Conservation (phyloP, 2,329 filamentous ascomycete species). For the Pseudogymnoascus sp. region DNA sequence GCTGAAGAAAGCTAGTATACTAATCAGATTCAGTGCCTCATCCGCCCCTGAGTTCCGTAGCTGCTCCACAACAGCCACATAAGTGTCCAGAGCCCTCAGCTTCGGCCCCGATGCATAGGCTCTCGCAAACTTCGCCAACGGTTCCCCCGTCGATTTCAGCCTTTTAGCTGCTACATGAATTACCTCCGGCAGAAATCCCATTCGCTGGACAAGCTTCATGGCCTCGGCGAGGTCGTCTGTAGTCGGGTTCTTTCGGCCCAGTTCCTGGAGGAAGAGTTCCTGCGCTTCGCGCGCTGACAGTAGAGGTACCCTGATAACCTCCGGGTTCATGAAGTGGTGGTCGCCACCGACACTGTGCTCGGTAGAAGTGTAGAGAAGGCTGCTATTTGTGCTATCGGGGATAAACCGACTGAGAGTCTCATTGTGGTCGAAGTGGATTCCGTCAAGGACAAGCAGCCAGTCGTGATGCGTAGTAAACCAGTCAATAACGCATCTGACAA, state of each 20-base stretch:
- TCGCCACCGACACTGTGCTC: slow-evolving; percentile 47
- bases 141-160: slow-evolving; percentile 51
- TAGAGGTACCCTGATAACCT: slow-evolving; percentile 45
- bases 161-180: slow-evolving; percentile 58
- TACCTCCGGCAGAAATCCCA: slow-evolving; percentile 57
- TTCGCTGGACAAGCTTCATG: slow-evolving; percentile 51
- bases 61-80: slow-evolving; percentile 40
- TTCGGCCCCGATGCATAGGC: slow-evolving; percentile 47
- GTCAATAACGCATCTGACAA: slow-evolving; percentile 47
- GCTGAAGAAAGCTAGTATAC: slow-evolving; percentile 55
- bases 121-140: slow-evolving; percentile 51
- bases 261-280: slow-evolving; percentile 51
- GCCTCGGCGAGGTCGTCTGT: slow-evolving; percentile 47
- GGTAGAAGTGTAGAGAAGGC: slow-evolving; percentile 60
- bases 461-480: slow-evolving; percentile 55
- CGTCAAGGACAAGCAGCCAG: slow-evolving; percentile 62
- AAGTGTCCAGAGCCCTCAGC: slow-evolving; percentile 40
- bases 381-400: slow-evolving; percentile 53
- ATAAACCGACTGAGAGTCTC: slow-evolving; percentile 50
- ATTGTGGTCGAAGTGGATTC: slow-evolving; percentile 51
- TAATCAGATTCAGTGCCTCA: slow-evolving; percentile 56
- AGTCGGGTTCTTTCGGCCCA: slow-evolving; percentile 48
- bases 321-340: slow-evolving; percentile 50
- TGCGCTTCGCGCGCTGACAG: slow-evolving; percentile 50
- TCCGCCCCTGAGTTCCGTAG: slow-evolving; percentile 37